Conservation (phyloP, 176 grass and related monocot species). For the Metroxylon sagu region DNA sequence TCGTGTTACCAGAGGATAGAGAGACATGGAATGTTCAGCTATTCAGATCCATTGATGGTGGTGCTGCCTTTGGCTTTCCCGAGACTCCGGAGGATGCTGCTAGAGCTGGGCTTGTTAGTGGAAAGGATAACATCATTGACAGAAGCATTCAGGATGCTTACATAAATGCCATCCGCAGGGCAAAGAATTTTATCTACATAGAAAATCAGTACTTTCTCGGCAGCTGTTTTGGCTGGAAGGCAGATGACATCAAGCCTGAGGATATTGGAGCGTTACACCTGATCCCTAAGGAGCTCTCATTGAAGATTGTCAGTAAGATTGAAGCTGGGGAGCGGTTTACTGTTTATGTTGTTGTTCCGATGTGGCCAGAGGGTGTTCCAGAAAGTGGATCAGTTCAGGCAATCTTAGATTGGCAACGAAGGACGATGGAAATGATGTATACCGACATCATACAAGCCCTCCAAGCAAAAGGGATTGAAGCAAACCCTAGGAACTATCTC, state of each 20-base stretch:
- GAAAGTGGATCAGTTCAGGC: slow-evolving; percentile 87
- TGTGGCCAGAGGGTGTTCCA: slow-evolving; percentile 95
- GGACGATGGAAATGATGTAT: slow-evolving; percentile 98
- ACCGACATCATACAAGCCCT: slow-evolving; percentile 64
- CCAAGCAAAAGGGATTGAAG: slow-evolving; percentile 52
- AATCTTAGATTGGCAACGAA: slow-evolving; percentile 77
- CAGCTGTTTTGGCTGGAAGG: slow-evolving; percentile 17
- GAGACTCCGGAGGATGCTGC: slow-evolving; percentile 16
- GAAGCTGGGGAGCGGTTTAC: slow-evolving; percentile 70
- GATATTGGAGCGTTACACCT: slow-evolving; percentile 76
- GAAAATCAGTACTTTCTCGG: slow-evolving; percentile 22
- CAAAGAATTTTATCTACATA: slow-evolving; percentile 18
- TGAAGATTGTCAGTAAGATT: slow-evolving; percentile 81
- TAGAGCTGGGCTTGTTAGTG: slow-evolving; percentile 19
- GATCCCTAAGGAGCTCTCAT: slow-evolving; percentile 83
- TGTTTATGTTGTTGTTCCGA: slow-evolving; percentile 71
- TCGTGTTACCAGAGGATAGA: slow-evolving; percentile 16
- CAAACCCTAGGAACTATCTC: slow-evolving; percentile 70
- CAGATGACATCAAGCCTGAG: slow-evolving; percentile 24
- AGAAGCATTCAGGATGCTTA: slow-evolving; percentile 24
- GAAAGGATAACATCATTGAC: slow-evolving; percentile 23
- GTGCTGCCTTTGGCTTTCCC: slow-evolving; percentile 21
- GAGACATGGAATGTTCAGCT: slow-evolving; percentile 18
- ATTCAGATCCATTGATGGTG: slow-evolving; percentile 21
- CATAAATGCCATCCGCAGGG: slow-evolving; percentile 21